Base-by-base conservation (phyloP, 208 protist species). In the Crithidia expoeki region DNA sequence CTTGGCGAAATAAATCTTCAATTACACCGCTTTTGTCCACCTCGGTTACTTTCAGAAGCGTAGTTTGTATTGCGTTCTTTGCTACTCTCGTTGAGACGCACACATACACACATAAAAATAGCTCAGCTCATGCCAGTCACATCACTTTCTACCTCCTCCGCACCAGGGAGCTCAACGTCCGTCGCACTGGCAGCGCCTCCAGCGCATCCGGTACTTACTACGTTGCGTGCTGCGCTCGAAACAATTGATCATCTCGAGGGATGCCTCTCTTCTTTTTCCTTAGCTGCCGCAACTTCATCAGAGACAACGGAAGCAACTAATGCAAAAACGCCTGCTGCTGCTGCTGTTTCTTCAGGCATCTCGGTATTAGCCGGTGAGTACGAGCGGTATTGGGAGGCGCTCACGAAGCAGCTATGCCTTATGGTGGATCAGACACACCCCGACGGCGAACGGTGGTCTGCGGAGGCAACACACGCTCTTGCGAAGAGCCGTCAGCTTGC, bases 191-290 rank as follows among this genome's bases (percentile, higher is more conserved):
- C 42, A 46, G 9, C 63, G 16, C 40, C 46, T 30, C 38, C 57
- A 16, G 17, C 51, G 27, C 56, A 53, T 32, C 57, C n/a, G 10
- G 72, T 67, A 10, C 66, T 84, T 3, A 44, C 55, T 0, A 27
- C 47, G 2, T n/a, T 83, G 42, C 72, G 64, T 38, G n/a, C 0
- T 2, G 32, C 51, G 3, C 56, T 80, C 12, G 40, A 49, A 23
- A 44, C 55, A 1, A 46, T 79, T 6, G 59, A 71, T 11, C 72
- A 72, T 21, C 30, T 74, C 10, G 30, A 73, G 60, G 21, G 25
- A 5, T 65, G 59, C 30, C 30, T 65, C 33, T 21, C 2, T 30
- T 19, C 38, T 17, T 25, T 27, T 9, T 4, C 38, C 4, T 32
- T 23, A 17, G 23, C 47, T 23, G 16, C 47, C 9, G 30, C 51